These are phyloP conservation scores for Calonectria pauciramosa DNA, from an alignment of 2,329 filamentous ascomycete genomes.

Conservation along the genomic window DNA sequence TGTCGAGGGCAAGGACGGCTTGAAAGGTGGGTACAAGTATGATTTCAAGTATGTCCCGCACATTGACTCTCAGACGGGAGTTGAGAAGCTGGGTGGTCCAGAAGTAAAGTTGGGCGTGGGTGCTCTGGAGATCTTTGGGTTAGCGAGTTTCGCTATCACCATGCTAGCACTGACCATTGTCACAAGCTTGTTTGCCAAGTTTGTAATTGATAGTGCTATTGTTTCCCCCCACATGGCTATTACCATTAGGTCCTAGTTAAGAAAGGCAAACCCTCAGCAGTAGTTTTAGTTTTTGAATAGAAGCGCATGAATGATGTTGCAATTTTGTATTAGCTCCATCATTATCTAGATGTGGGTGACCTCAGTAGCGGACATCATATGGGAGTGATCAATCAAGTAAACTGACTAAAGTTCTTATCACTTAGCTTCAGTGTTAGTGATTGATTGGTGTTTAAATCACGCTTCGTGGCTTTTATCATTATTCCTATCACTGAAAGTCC, in stretches of 20 bases:
- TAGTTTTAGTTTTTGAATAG: background rate
- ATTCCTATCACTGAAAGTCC: background rate
- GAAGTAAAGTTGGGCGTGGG: background rate
- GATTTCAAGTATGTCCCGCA: conserved; percentile 20
- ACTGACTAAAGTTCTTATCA: background rate
- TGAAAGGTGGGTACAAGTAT: conserved; percentile 17
- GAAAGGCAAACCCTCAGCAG: too few relatives aligned
- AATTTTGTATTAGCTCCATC: background rate
- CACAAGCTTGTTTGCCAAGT: background rate
- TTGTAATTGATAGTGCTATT: background rate
- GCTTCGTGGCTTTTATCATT: background rate
- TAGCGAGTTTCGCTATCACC: background rate
- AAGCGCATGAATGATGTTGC: background rate
- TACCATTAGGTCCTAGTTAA: background rate
- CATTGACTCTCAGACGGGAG: background rate
- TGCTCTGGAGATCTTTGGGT: background rate
- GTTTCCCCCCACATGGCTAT: background rate
- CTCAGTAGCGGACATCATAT: background rate
- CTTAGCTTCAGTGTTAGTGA: background rate
- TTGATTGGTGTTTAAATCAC: background rate
- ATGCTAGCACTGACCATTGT: background rate
- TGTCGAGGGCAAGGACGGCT: conserved; percentile 6
- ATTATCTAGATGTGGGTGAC: background rate
- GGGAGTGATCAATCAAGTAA: background rate
- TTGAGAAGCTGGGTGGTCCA: background rate